Evolutionary conservation across 2,329 filamentous ascomycete genomes (phyloP), one percentile per base, ranked within the genome.

Genomic region (Colletotrichum liaoningense): DNA sequence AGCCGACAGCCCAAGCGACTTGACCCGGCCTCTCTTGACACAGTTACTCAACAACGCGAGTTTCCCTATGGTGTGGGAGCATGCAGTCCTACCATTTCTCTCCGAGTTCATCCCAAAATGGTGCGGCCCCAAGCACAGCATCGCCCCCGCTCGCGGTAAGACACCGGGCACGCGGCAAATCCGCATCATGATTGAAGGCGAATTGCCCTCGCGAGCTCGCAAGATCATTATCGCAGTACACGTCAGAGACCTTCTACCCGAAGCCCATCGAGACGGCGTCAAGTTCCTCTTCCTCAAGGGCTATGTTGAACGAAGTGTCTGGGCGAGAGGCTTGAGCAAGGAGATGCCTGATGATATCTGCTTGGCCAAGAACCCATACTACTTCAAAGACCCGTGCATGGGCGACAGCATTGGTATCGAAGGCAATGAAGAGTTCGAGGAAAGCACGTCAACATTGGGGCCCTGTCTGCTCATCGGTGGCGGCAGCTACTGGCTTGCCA

Each of bases 31-130:
- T 52, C 79, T 77, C 35, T 78, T 77, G 11, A 79, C 79, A 3
- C 79, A 76, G 16, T 75, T 79, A 14, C 58, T 81, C 54, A 84
- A 85, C 38, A 77, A 77, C 1, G 79, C 81, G 0, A 82, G 77
- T 67, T 86, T 86, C 66, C 81, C 84, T 0, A 67, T 86, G 0
- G 74, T 85, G 5, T 86, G 84, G 79, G 85, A 86, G 63, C 84
- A 86, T 55, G 79, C 81, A 11, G 78, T 86, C 2, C 81, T 86
- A 1, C 85, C 85, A 3, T 86, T 86, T 68, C 79, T 86, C 0
- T 75, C 80, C 62, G 82, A 84, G 56, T 82, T 85, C 64, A 75
- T 86, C 35, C 84, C 84, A 2, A 81, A 80, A 42, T 86, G 83
- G 84, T 81, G 83, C 57, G 83, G 84, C 0, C 79, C 82, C 0